Percentiles rank a stretch among this genome's conserved stretches.
Conservation (phyloP, 129 eudicot genomes). For the Sambucus nigra region DNA sequence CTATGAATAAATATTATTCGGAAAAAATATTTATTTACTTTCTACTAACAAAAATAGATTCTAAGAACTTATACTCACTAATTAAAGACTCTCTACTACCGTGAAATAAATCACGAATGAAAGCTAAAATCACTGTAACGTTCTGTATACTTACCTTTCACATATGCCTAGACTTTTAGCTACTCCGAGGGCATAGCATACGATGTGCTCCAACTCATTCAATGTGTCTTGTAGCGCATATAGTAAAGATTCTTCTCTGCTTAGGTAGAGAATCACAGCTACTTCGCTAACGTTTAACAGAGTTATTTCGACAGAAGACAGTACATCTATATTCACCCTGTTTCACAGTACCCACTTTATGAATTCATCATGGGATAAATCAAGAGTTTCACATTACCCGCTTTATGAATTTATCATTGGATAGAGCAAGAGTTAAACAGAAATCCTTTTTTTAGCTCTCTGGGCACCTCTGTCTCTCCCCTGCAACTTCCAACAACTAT, state of each 20-base stretch:
- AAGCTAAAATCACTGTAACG: no score
- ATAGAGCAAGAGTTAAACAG: conserved; percentile 4
- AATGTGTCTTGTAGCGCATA: neutral
- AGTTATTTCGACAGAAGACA: conserved; percentile 12
- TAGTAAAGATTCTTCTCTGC: neutral
- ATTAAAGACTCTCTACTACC: no score
- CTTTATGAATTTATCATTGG: neutral
- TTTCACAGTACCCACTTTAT: conserved; percentile 4
- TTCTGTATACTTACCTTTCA: no score
- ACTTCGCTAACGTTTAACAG: conserved; percentile 12
- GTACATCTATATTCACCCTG: conserved; percentile 8
- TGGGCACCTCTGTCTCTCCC: conserved; percentile 8
- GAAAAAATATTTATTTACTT: no score
- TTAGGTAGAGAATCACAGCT: neutral
- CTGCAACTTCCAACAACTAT: conserved; percentile 6
- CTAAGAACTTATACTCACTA: no score
- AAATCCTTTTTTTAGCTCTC: conserved; percentile 15
- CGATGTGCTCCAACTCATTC: neutral
- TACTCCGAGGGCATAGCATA: no score
- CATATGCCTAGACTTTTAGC: no score
- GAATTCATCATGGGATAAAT: no score
- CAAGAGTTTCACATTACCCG: no score
- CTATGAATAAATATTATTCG: no score
- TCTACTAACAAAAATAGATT: no score
- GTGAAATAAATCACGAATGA: no score